A percentile compares a stretch with the other conserved stretches of the same genome.
phyloP scores from a whole-genome alignment of 2,329 filamentous ascomycete species.

The Pleoardoris graminearum region DNA sequence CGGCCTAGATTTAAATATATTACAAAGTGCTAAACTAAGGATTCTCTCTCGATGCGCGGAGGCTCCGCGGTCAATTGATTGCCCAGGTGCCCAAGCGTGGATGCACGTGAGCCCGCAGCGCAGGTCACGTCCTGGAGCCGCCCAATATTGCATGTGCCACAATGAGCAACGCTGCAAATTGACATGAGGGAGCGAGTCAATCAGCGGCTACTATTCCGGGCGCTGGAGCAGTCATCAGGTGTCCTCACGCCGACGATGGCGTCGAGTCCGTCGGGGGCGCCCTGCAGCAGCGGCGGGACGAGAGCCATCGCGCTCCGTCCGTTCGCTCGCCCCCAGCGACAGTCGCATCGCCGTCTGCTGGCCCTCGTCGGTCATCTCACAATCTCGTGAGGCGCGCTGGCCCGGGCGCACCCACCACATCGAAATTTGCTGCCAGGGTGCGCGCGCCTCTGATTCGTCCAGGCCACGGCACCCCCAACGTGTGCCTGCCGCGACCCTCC shows the following conservation, averaged over 20 bases:
- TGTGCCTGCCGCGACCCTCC: conserved; percentile 1
- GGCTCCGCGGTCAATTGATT: too few relatives aligned
- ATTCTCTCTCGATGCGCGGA: neutral
- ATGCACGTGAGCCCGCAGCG: neutral
- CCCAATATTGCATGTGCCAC: conserved; percentile 7
- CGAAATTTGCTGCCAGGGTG: conserved; percentile 10
- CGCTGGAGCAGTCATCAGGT: too few relatives aligned
- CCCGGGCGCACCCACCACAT: neutral
- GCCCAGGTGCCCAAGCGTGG: too few relatives aligned
- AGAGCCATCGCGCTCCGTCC: too few relatives aligned
- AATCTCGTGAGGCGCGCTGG: conserved; percentile 6
- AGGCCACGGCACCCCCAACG: neutral
- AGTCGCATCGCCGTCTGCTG: too few relatives aligned
- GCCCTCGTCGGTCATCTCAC: conserved; percentile 12
- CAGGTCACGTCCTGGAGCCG: neutral
- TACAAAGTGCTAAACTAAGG: too few relatives aligned
- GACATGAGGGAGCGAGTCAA: neutral
- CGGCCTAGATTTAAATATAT: too few relatives aligned
- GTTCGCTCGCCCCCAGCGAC: too few relatives aligned
- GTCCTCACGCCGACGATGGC: too few relatives aligned
- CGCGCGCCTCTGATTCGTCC: conserved; percentile 2
- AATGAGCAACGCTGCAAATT: conserved; percentile 2
- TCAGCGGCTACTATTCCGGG: neutral
- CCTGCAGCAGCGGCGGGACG: conserved; percentile 1
- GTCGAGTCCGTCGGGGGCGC: conserved; percentile 3